Conservation (phyloP, 371 early-diverging fungal genomes). For the Mucor ambiguus region DNA sequence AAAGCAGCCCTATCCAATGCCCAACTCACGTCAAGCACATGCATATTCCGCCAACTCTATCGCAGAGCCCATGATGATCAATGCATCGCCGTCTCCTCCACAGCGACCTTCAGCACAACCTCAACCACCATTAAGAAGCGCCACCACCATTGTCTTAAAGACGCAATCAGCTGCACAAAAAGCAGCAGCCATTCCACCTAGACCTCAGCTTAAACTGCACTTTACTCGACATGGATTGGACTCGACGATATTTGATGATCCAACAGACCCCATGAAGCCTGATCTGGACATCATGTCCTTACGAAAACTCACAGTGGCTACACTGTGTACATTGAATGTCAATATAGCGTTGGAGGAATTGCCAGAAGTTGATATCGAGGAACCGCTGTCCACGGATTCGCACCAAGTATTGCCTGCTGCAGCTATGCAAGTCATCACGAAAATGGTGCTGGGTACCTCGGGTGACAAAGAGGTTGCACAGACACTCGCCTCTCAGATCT, state of each 20-base stretch:
- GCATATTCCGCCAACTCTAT: not conserved
- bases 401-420: conserved; percentile 44
- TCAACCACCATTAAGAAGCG: not conserved
- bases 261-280: conserved; percentile 42
- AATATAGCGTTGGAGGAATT: conserved; percentile 34
- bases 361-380: conserved; percentile 34
- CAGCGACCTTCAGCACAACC: not conserved
- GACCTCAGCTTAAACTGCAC: conserved; percentile 34
- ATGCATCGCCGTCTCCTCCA: conserved; percentile 6
- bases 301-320: conserved; percentile 36
- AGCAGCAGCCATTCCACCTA: conserved; percentile 15
- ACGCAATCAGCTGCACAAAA: not conserved
- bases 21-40: not conserved
- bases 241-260: conserved; percentile 27
- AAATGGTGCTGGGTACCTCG: conserved; percentile 50
- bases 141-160: conserved; percentile 6
- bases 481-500: conserved; percentile 48
- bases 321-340: conserved; percentile 39
- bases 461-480: conserved; percentile 52
- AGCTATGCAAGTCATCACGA: conserved; percentile 48
- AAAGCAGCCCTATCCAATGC: not conserved
- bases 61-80: not conserved
- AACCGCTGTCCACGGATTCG: conserved; percentile 33
- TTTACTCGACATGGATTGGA: conserved; percentile 18
- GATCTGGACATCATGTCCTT: conserved; percentile 38